A percentile compares a stretch with the other conserved stretches of the same genome.
Conservation (phyloP, 2,329 filamentous ascomycete species). For the Plenodomus lindquistii region DNA sequence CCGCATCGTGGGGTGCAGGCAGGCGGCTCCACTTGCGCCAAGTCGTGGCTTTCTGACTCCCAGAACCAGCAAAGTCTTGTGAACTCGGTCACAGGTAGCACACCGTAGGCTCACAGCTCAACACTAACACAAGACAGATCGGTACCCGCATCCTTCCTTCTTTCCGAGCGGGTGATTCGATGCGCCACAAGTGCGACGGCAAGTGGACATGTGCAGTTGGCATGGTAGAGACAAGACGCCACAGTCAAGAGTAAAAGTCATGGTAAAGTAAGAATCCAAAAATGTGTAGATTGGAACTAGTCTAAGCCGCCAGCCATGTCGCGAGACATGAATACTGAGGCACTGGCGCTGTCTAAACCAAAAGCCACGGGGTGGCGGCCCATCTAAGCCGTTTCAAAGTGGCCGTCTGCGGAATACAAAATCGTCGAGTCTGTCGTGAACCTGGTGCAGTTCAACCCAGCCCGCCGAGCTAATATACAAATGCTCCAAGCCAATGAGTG, state of each 20-base stretch:
- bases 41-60: slow-evolving; percentile 24
- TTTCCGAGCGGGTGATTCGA: slow-evolving; percentile 24
- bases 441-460: slow-evolving; percentile 26
- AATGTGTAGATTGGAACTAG: slow-evolving; percentile 42
- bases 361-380: slow-evolving; percentile 25
- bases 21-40: slow-evolving; percentile 34
- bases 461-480: slow-evolving; percentile 42
- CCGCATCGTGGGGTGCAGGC: slow-evolving; percentile 32
- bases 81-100: slow-evolving; percentile 27
- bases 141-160: slow-evolving; percentile 16
- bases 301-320: slow-evolving; percentile 41
- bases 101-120: slow-evolving; percentile 42
- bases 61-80: slow-evolving; percentile 27
- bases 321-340: slow-evolving; percentile 36
- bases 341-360: slow-evolving; percentile 39
- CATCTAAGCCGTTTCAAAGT: slow-evolving; percentile 29
- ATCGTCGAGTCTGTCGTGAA: slow-evolving; percentile 37
- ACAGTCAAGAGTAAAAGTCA: slow-evolving; percentile 3
- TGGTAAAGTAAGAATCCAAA: slow-evolving; percentile 7
- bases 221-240: slow-evolving; percentile 15
- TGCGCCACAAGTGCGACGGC: slow-evolving; percentile 32
- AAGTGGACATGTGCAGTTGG: slow-evolving; percentile 5
- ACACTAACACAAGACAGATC: slow-evolving; percentile 32
- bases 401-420: slow-evolving; percentile 40
- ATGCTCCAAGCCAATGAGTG: slow-evolving; percentile 31